Base-by-base conservation (phyloP, 2,329 filamentous ascomycete genomes). In the Hypoxylon sp. region DNA sequence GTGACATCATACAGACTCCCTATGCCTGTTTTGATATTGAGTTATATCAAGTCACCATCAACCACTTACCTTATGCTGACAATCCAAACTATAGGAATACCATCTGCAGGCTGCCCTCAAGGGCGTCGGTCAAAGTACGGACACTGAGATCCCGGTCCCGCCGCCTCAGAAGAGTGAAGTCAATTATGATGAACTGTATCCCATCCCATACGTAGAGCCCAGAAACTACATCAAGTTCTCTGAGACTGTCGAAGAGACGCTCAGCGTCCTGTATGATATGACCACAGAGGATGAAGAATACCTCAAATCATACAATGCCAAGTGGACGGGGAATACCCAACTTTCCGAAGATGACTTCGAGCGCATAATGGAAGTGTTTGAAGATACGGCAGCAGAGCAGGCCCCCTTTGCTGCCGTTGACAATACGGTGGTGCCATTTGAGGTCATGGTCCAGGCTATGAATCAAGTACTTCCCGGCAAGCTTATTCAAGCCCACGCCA, bases 211-310 rank as follows among this genome's bases (percentile, higher is more conserved):
- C 82, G 88, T 90, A 76, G 92, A 97, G 80, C 94, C 96, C 57
- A 90, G 91, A 68, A 96, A 94, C 68, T 98, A 98, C 82, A 97
- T 99, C 79, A 94, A 95, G 72, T 98, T 97, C 83, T 98, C 96
- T 71, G 95, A 97, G 73, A 99, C 96, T 2, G 95, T 99, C 68
- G 96, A 99, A 82, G 96, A 99, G 81, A 97, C 92, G 76, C 91
- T 94, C 77, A 92, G 93, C 76, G 92, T 91, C 78, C 89, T 91
- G 75, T 99, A 99, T 90, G 94, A 97, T 82, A 95, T 98, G 92
- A 94, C 91, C 29, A 90, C 91, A 72, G 94, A 97, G 77, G 96
- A 99, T 82, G 92, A 94, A 79, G 88, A 87, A 62, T 97, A 93
- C 78, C 87, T 99, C 74, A 92, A 91, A 77, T 86, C 88, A 73